Percentiles rank a stretch among this genome's conserved stretches.
Evolutionary conservation across 768 basidiomycete species (phyloP).

Genomic region (Obba rivulosa): DNA sequence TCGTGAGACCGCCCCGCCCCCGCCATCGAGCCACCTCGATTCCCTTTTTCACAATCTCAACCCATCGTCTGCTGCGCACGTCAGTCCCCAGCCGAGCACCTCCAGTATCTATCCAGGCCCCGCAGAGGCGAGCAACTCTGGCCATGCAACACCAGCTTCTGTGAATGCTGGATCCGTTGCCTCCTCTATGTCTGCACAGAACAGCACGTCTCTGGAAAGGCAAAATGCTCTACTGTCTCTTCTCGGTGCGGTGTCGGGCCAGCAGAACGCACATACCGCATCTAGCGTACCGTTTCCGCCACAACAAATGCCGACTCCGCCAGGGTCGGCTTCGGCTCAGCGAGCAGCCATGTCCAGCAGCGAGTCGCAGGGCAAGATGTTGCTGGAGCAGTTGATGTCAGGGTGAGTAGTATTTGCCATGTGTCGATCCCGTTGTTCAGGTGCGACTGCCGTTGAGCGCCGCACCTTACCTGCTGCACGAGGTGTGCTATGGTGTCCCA

Average conservation of each 20-base stretch:
- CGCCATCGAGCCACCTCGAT: slow-evolving; percentile 59
- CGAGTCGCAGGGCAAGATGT: slow-evolving; percentile 66
- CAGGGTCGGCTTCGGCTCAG: slow-evolving; percentile 46
- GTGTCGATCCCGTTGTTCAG: slow-evolving; percentile 4
- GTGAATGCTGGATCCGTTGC: slow-evolving; percentile 35
- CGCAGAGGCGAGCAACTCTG: slow-evolving; percentile 30
- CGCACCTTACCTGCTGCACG: no score
- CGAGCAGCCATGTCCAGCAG: slow-evolving; percentile 44
- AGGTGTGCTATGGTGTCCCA: neutral
- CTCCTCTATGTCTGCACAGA: slow-evolving; percentile 33
- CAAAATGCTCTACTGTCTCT: slow-evolving; percentile 75
- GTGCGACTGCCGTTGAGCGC: no score
- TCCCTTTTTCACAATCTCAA: slow-evolving; percentile 59
- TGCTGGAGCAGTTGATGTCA: slow-evolving; percentile 78
- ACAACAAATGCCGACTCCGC: slow-evolving; percentile 69
- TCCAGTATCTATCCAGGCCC: slow-evolving; percentile 20
- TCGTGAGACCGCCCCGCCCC: slow-evolving; percentile 35
- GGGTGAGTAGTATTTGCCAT: slow-evolving; percentile 48
- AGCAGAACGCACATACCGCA: slow-evolving; percentile 20
- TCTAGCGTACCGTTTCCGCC: slow-evolving; percentile 27
- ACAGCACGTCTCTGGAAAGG: slow-evolving; percentile 47
- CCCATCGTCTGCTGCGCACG: slow-evolving; percentile 33
- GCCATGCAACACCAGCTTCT: slow-evolving; percentile 38
- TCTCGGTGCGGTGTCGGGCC: slow-evolving; percentile 46
- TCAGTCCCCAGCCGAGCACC: slow-evolving; percentile 26